phyloP scores from a whole-genome alignment of 148 eudicot genomes.

The Chenopodium suecicum region DNA sequence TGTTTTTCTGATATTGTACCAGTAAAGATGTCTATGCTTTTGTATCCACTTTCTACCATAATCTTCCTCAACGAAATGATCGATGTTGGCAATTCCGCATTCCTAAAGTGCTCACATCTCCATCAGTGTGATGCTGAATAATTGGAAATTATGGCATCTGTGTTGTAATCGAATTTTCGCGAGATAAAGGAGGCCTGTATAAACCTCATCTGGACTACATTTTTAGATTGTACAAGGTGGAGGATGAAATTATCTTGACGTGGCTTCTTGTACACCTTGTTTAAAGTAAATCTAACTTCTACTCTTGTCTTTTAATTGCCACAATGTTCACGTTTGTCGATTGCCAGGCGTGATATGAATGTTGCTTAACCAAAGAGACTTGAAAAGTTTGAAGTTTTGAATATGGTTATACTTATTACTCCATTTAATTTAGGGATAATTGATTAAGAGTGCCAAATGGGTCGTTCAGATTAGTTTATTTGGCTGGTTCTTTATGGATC shows the following conservation, averaged over 20 bases:
- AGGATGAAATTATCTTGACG: not conserved
- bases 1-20: not conserved
- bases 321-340: not conserved
- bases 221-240: not conserved
- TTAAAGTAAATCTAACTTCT: not conserved
- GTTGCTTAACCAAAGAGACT: not conserved
- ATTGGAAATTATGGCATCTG: not conserved
- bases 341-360: not conserved
- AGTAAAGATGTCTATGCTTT: constrained; percentile 6
- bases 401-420: no score
- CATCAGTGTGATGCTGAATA: not conserved
- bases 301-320: not conserved
- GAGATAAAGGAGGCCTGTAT: not conserved
- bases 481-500: no score
- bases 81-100: not conserved
- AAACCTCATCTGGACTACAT: not conserved
- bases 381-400: no score
- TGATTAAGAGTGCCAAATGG: no score
- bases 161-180: not conserved
- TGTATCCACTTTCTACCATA: constrained; percentile 5
- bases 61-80: not conserved
- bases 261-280: not conserved
- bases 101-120: not conserved
- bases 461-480: no score
- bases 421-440: no score